Base-by-base conservation (phyloP, 768 basidiomycete species). In the Filobasidium wieringae region DNA sequence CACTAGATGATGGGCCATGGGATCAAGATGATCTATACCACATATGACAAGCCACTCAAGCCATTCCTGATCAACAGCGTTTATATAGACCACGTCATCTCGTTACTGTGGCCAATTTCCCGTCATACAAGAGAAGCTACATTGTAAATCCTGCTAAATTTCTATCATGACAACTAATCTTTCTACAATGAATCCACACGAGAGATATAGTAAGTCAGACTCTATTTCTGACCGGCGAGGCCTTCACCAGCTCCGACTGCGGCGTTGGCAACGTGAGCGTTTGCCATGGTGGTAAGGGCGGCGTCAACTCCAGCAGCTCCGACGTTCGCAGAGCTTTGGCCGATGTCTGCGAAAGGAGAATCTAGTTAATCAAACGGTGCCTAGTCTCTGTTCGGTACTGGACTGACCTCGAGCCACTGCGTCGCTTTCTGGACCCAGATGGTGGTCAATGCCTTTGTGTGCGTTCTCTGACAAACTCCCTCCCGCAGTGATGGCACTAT, bases 381-480 rank as follows among this genome's bases (percentile, higher is more conserved):
- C 43, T 24, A 37, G 36, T n/a, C n/a, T n/a, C n/a, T n/a, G n/a
- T n/a, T n/a, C n/a, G n/a, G 36, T 9, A 9, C n/a, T 37, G 9
- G 36, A 37, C 67, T 59, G 53, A 72, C 71, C 66, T 56, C 68
- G 62, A 24, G 71, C 71, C 11, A 69, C 68, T 3, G 39, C 33
- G 24, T 70, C 68, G 8, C 65, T 63, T 45, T 68, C 62, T 51
- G 60, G 64, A 12, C 69, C 69, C 51, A 61, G 68, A 50, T 68
- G 64, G 47, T 69, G 65, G 33, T 68, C 65, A 2, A 72, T 62
- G n/a, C 65, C 68, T 49, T 60, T 60, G 43, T 72, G 68, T 9
- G 66, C 64, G 41, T 66, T 69, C 26, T 65, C 62, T 29, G 68
- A 66, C 26, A 66, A 51, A 26, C 64, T 64, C 9, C 30, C 24